phyloP scores from a whole-genome alignment of 495 filamentous ascomycete species.

The Thermothielavioides terrestris region DNA sequence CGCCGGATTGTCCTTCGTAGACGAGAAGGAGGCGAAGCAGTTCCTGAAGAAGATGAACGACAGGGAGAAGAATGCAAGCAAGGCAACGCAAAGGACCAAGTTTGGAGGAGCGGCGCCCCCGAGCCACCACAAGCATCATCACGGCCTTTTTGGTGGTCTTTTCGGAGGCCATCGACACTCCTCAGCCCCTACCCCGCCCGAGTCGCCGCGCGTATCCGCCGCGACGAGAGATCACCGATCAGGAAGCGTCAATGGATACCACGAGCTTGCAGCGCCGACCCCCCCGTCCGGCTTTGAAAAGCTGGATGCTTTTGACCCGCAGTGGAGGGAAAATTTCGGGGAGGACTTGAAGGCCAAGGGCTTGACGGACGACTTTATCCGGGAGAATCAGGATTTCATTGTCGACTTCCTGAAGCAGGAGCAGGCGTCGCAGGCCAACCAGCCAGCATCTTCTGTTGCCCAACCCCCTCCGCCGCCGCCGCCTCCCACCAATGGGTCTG shows the following conservation, averaged over 20 bases:
- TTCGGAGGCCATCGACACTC: constrained; percentile 63
- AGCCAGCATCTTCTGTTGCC: constrained; percentile 44
- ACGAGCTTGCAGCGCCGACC: constrained; percentile 14
- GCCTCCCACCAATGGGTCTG: constrained; percentile 26
- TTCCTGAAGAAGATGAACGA: constrained; percentile 95
- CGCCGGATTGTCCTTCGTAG: constrained; percentile 81
- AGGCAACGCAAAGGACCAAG: constrained; percentile 66
- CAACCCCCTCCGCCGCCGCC: constrained; percentile 47
- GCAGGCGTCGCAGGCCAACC: constrained; percentile 47
- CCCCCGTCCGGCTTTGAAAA: constrained; percentile 49
- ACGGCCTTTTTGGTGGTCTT: constrained; percentile 53
- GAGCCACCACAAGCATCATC: constrained; percentile 32
- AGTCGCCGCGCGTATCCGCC: constrained; percentile 41
- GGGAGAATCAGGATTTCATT: constrained; percentile 90
- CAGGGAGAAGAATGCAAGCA: constrained; percentile 85
- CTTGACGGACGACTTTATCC: constrained; percentile 85
- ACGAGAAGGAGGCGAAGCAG: constrained; percentile 92
- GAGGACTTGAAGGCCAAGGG: constrained; percentile 75
- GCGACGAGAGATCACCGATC: constrained; percentile 43
- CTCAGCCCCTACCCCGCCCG: constrained; percentile 49
- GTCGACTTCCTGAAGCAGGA: constrained; percentile 80
- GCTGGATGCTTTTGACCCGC: constrained; percentile 74
- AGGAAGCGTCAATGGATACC: constrained; percentile 32
- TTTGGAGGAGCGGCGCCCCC: constrained; percentile 56
- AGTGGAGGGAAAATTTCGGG: constrained; percentile 73